Evolutionary conservation across 2,329 filamentous ascomycete species (phyloP).

Genomic region (Cladosporium cucumerinum): DNA sequence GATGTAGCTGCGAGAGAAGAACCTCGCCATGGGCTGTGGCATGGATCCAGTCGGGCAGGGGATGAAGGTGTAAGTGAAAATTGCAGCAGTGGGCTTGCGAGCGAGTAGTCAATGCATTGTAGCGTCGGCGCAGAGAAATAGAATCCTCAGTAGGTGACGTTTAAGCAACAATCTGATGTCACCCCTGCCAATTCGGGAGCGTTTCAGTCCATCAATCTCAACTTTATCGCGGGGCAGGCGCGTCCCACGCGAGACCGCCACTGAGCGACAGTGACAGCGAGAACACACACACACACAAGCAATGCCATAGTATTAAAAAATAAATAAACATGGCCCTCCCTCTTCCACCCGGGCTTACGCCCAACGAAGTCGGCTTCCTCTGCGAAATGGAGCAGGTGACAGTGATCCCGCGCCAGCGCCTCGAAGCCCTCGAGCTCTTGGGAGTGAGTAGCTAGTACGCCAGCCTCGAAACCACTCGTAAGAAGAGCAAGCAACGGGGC

Average conservation of each 20-base stretch:
- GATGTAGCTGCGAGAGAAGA: constrained; percentile 8
- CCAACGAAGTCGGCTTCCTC: constrained; percentile 85
- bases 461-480: neutral
- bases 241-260: constrained; percentile 6
- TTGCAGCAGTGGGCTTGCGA: neutral
- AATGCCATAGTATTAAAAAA: neutral
- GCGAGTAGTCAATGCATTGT: neutral
- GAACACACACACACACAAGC: neutral
- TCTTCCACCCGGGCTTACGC: constrained; percentile 66
- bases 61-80: neutral
- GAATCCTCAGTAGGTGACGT: neutral
- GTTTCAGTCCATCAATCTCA: neutral
- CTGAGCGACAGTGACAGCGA: neutral
- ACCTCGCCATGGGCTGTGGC: constrained; percentile 5
- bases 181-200: neutral
- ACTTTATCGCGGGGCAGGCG: constrained; percentile 9
- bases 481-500: neutral
- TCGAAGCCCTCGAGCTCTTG: constrained; percentile 81
- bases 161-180: neutral
- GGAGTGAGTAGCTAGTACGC: constrained; percentile 57
- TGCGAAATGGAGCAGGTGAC: constrained; percentile 98
- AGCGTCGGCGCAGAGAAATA: neutral
- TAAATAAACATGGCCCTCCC: constrained; percentile 55
- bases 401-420: constrained; percentile 82
- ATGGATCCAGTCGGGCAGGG: neutral